Base-by-base conservation (phyloP, 2,329 filamentous ascomycete species). In the Fusarium metavorans region DNA sequence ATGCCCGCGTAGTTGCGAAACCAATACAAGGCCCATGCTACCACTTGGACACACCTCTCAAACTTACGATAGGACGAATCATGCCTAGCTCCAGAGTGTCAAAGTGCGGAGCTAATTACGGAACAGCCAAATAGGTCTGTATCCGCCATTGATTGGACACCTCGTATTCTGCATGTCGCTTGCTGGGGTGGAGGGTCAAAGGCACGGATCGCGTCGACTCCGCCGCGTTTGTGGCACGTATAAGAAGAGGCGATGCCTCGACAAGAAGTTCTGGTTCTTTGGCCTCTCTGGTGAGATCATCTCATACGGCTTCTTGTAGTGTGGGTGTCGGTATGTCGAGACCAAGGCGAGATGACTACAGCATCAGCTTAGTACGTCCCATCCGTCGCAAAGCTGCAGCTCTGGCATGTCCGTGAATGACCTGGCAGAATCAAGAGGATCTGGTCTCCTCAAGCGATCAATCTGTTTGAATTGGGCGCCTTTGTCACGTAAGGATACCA, bases 121-220 rank as follows among this genome's bases (percentile, higher is more conserved):
- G 39, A 30, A 43, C 3, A 20, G 32, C 11, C 52, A 57, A 25
- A 23, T 0, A 37, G 34, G 20, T 14, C 25, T 37, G 32, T 8
- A 32, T 52, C 13, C 18, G 25, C 18, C 16, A 52, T 13, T 45
- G 58, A 61, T 61, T 61, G 58, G 58, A 34, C 16, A 23, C 48
- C 32, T 57, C 52, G 54, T 57, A 57, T 57, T 37, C 16, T 34
- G 54, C 20, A 63, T 41, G 61, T 56, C 61, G 61, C 34, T 39
- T 34, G 18, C 60, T 30, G 23, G 34, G 60, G 32, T 25, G 45
- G 16, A 27, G 45, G 48, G 18, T 61, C 32, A 41, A 61, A 61
- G 58, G 58, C 41, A 61, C 27, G 58, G 58, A 48, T 61, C 27
- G 27, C 58, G 39, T 43, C 59, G 14, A 34, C 59, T 50, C 32